Base-by-base conservation (phyloP, 768 basidiomycete genomes). In the Rhizopogon vinicolor region DNA sequence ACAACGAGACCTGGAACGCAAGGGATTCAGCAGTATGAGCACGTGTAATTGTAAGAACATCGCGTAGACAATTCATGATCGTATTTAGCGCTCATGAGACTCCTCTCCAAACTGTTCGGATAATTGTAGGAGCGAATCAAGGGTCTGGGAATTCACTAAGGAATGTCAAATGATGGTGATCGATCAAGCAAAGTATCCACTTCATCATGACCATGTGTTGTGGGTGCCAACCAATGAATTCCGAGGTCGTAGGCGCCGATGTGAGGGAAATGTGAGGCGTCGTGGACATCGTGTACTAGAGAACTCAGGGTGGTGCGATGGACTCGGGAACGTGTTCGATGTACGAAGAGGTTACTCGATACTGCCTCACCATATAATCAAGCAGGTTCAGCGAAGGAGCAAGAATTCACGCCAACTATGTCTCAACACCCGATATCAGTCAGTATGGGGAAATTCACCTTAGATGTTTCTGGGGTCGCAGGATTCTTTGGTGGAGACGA, bases 401-500 rank as follows among this genome's bases (percentile, higher is more conserved):
- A 13, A 46, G 1, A 8, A 10, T 3, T 14, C 46, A 33, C 13
- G 19, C 45, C 45, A 18, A 33, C 31, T 7, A 48, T 48, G 4
- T 33, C 31, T 19, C 45, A 14, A 19, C 18, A 48, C 13, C 28
- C n/a, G n/a, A 16, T 28, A 12, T 45, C n/a, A 31, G 2, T 18
- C 44, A 45, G 1, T 45, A n/a, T 5, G 7, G 5, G n/a, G 12
- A 31, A 18, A 10, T 46, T 33, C 44, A 68, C 44, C 19, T 59
- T 73, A 14, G 63, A 69, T 49, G 28, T 51, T 35, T 56, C 62
- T 7, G 70, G 69, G 13, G 64, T 72, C 14, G 68, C 64, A 3
- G 70, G 66, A 4, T 62, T 74, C 29, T 64, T 74, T 4, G 72
- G 73, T 35, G 72, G 73, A 2, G 56, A 68, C 14, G 59, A 62